Evolutionary conservation across 2,329 filamentous ascomycete species (phyloP), one percentile per base, ranked within the genome.

Genomic region (Diaporthe citrichinensis): DNA sequence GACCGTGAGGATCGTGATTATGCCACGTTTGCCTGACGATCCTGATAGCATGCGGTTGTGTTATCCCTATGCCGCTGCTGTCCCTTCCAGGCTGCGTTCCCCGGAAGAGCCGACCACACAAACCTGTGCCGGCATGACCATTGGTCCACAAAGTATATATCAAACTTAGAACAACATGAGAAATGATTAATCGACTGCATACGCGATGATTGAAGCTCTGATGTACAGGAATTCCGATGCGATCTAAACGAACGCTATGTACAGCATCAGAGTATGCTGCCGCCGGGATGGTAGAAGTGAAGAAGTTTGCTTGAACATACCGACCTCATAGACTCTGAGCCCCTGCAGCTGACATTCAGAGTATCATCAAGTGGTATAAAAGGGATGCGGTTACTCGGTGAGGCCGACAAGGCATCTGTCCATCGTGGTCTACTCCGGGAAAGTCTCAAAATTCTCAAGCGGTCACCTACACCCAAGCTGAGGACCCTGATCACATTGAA

Each of bases 211-310:
- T 36, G 14, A 61, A 41, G 34, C 49, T 20, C 41, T 72, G 9
- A 17, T 23, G 41, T 39, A 15, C 39, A 59, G 36, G 15, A 34
- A n/a, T 46, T 4, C 9, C 15, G 55, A 9, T 51, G 28, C n/a
- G 23, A 25, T 49, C 49, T 15, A n/a, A 51, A 73, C 15, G 44
- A 69, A 55, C 23, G 4, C 46, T 14, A 41, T 17, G n/a, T 20
- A 69, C 65, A 69, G 49, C 46, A 68, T 68, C 71, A 53, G 25
- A 53, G 20, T 17, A 65, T 57, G 25, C n/a, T 55, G 44, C 58
- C 65, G 57, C 58, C 31, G 58, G 55, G 71, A 6, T 68, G 28
- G 28, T 12, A 15, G 31, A 31, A 34, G 46, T 28, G 58, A 15
- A 15, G 2, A 49, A 55, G 59, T 65, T 62, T 65, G 58, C 71